Conservation (phyloP, 2,329 filamentous ascomycete species). For the Nothopassalora personata region DNA sequence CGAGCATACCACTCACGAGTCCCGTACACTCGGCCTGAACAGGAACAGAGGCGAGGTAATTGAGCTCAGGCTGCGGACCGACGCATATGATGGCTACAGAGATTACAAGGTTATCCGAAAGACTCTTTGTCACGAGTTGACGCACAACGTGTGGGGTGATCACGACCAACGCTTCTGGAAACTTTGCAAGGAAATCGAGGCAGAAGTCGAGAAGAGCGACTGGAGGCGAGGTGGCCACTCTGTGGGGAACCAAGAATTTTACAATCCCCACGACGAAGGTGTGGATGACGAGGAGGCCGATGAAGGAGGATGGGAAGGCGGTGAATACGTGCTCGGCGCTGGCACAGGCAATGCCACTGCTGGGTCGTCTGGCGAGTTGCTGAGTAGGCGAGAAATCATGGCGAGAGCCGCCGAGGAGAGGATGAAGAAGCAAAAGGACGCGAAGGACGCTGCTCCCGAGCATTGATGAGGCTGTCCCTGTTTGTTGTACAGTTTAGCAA, state of each 20-base stretch:
- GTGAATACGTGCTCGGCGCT: conserved; percentile 60
- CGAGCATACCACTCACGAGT: conserved; percentile 75
- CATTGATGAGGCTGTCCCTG: not conserved
- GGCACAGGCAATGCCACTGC: conserved; percentile 15
- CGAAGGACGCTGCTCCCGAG: conserved; percentile 26
- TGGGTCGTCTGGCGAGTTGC: conserved; percentile 34
- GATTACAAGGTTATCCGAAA: conserved; percentile 88
- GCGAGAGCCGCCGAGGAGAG: conserved; percentile 69
- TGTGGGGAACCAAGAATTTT: conserved; percentile 56
- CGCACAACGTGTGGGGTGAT: conserved; percentile 80
- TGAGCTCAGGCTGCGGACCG: conserved; percentile 83
- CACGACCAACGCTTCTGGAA: conserved; percentile 90
- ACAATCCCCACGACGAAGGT: conserved; percentile 43
- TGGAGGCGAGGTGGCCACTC: conserved; percentile 67
- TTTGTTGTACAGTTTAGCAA: not conserved
- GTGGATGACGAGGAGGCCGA: conserved; percentile 48
- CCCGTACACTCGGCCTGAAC: conserved; percentile 78
- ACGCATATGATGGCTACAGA: conserved; percentile 87
- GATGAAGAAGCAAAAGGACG: conserved; percentile 47
- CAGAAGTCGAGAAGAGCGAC: conserved; percentile 74
- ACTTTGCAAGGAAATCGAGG: conserved; percentile 78
- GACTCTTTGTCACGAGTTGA: conserved; percentile 90
- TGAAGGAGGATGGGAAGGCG: conserved; percentile 72
- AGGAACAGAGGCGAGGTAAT: conserved; percentile 84
- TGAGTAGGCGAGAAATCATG: conserved; percentile 68